Evolutionary conservation across 2,329 filamentous ascomycete genomes (phyloP).

Genomic region (Lecanoromycetidae sp.): DNA sequence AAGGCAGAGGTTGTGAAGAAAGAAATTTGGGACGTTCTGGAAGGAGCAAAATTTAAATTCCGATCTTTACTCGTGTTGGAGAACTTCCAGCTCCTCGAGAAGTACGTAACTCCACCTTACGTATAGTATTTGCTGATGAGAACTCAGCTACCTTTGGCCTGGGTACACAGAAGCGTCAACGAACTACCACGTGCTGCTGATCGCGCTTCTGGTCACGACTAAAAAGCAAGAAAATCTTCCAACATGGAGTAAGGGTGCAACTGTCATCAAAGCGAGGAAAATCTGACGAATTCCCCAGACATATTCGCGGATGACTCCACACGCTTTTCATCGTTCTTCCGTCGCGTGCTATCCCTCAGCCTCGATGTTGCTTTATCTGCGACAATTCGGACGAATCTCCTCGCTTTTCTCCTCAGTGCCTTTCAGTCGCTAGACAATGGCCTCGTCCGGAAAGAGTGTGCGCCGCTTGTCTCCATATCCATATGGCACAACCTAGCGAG

Average conservation of each 20-base stretch:
- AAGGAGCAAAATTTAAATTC: slow-evolving; percentile 66
- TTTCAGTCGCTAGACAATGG: slow-evolving; percentile 88
- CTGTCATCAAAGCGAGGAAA: not conserved
- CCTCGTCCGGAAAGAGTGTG: slow-evolving; percentile 89
- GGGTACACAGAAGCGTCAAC: slow-evolving; percentile 79
- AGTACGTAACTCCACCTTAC: slow-evolving; percentile 34
- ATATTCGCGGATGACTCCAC: slow-evolving; percentile 64
- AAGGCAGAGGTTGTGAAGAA: slow-evolving; percentile 72
- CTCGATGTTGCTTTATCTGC: slow-evolving; percentile 57
- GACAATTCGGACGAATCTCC: slow-evolving; percentile 63
- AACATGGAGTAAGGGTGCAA: slow-evolving; percentile 59
- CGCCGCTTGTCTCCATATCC: slow-evolving; percentile 82
- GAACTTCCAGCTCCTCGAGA: slow-evolving; percentile 80
- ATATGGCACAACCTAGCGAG: slow-evolving; percentile 89
- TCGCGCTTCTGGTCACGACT: slow-evolving; percentile 74
- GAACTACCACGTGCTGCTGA: slow-evolving; percentile 79
- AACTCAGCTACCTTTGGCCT: slow-evolving; percentile 75
- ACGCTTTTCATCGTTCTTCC: slow-evolving; percentile 82
- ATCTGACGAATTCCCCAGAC: slow-evolving; percentile 34
- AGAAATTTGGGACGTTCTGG: slow-evolving; percentile 78
- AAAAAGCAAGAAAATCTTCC: slow-evolving; percentile 79
- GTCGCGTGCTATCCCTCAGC: slow-evolving; percentile 76
- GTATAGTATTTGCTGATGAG: not conserved
- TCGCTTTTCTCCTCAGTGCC: slow-evolving; percentile 78
- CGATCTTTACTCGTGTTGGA: slow-evolving; percentile 73